Evolutionary conservation across 2,329 filamentous ascomycete genomes (phyloP), one percentile per base, ranked within the genome.

Genomic region (Seiridium unicorne): DNA sequence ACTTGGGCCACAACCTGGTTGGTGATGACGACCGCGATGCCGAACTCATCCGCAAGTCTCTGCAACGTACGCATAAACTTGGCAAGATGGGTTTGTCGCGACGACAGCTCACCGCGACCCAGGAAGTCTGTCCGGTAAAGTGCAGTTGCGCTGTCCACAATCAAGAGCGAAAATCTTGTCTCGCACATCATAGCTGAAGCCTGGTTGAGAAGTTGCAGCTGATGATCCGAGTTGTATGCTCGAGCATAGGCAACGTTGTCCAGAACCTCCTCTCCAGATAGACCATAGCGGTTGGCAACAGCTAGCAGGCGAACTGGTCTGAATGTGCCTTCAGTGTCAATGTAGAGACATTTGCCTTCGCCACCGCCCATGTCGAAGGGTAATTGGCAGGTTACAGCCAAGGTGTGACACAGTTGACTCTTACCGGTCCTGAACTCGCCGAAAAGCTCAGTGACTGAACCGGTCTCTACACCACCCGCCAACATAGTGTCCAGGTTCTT

Each of bases 181-280:
- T 99, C 96, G 60, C 93, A 97, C 96, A 99, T 99, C 95, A 99
- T 99, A 63, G 93, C 88, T 2, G 95, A 90, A 3, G 95, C 96
- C 75, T 98, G 94, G 69, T 95, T 95, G 63, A 99, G 87, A 6
- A 99, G 84, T 73, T 97, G 92, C 55, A 99, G 85, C 75, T 99
- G 95, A 76, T 99, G 95, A 66, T 99, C 95, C 0, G 94, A 98
- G 74, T 99, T 99, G 81, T 99, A 99, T 8, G 95, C 95, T 62
- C 95, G 89, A 55, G 96, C 96, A 74, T 99, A 99, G 3, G 96
- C 96, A 60, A 99, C 93, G 68, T 99, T 99, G 79, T 99, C 96
- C 7, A 99, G 84, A 0, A 99, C 95, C 74, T 99, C 96, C 76
- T 99, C 95, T 26, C 95, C 95, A 3, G 93, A 96, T 2, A 99